Base-by-base conservation (phyloP, 768 basidiomycete genomes). In the Suillus variegatus region DNA sequence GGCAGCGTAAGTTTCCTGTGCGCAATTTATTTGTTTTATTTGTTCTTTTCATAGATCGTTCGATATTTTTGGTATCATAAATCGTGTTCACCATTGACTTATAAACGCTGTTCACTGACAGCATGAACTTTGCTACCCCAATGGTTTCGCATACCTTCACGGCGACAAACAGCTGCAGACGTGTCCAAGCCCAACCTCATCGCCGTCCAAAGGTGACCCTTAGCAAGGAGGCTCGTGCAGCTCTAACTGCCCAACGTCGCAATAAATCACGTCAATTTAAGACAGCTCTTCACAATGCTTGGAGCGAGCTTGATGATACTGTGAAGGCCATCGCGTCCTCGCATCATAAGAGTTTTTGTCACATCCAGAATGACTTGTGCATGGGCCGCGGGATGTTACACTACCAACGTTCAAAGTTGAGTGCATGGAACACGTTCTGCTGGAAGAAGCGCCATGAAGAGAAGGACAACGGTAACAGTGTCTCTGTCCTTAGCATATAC, bases 351-450 rank as follows among this genome's bases (percentile, higher is more conserved):
- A 67, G 66, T 40, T 35, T 67, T 1, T 18, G 13, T 12, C 60
- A n/a, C 6, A 35, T 67, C 41, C 62, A 56, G 44, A 18, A 54
- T 43, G 46, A 67, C n/a, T 35, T 67, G 3, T 60, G 62, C 44
- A 43, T 66, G 32, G 52, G 61, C 7, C 54, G 36, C 0, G 51
- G 13, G 13, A 25, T 55, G 6, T 47, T 44, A 40, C 14, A n/a
- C 32, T 57, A 28, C 22, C 60, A 62, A 44, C 4, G 40, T 6
- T 44, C 60, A 1, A 63, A 60, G 56, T 6, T 44, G 10, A 63
- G 32, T 18, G 20, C 18, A 9, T 66, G 66, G 62, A 66, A 66
- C 28, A 13, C 57, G 2, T 66, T 66, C 57, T 66, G 46, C 25
- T 66, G 62, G 66, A 66, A 66, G 56, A 64, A 63, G 47, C 14